These are phyloP conservation scores for Lactarius hatsudake DNA, from an alignment of 768 basidiomycete genomes.

Conservation along the genomic window DNA sequence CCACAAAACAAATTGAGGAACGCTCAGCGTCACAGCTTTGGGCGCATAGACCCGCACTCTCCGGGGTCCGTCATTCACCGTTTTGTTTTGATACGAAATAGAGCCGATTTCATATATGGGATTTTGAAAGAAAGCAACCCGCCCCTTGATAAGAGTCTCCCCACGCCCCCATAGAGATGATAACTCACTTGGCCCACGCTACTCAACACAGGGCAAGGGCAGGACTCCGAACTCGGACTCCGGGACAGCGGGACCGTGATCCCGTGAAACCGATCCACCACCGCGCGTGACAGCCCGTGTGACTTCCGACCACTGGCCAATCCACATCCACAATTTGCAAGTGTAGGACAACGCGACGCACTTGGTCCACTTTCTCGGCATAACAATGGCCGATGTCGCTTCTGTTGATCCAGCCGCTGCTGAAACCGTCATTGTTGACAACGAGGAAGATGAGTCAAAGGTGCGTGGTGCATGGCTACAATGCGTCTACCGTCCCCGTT, in stretches of 20 bases:
- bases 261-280: background rate
- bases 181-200: background rate
- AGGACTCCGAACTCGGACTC: background rate
- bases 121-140: background rate
- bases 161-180: background rate
- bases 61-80: slow-evolving; percentile 6
- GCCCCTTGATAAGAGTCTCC: background rate
- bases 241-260: background rate
- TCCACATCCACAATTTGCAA: slow-evolving; percentile 4
- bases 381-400: slow-evolving; percentile 34
- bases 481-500: background rate
- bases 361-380: slow-evolving; percentile 17
- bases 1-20: slow-evolving; percentile 15
- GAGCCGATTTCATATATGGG: background rate
- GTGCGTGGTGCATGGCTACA: slow-evolving; percentile 28
- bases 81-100: background rate
- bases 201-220: background rate
- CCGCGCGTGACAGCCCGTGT: slow-evolving; percentile 7
- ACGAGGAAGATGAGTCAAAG: slow-evolving; percentile 38
- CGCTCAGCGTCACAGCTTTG: background rate
- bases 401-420: slow-evolving; percentile 29
- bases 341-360: background rate
- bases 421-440: slow-evolving; percentile 34
- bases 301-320: slow-evolving; percentile 4
- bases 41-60: background rate